Conservation (phyloP, 495 filamentous ascomycete genomes). For the Penicillium tannophilum region DNA sequence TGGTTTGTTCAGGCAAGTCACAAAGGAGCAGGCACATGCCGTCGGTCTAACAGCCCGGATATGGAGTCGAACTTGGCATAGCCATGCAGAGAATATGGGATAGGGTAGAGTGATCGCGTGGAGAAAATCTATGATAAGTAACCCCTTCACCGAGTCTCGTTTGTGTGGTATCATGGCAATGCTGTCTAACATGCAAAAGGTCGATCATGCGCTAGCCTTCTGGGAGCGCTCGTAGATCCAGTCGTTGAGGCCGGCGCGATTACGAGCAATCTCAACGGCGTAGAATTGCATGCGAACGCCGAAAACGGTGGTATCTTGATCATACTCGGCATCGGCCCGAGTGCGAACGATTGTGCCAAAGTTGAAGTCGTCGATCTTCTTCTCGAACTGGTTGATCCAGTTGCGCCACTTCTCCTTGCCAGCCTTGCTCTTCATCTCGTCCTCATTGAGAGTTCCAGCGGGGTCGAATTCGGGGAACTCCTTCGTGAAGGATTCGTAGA, state of each 20-base stretch:
- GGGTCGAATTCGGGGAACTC: constrained; percentile 95
- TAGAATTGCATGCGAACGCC: constrained; percentile 94
- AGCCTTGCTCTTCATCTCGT: constrained; percentile 94
- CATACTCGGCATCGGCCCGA: constrained; percentile 80
- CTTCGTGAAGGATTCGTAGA: constrained; percentile 79
- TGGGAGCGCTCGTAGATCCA: constrained; percentile 88
- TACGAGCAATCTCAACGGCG: constrained; percentile 91
- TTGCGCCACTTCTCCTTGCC: constrained; percentile 96
- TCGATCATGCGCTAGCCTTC: constrained; percentile 36
- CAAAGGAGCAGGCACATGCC: constrained; percentile 20
- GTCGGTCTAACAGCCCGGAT: constrained; percentile 24
- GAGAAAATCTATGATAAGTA: not conserved
- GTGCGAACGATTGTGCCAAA: constrained; percentile 90
- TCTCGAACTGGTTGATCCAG: constrained; percentile 92
- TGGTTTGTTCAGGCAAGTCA: not conserved
- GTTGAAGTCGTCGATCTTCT: constrained; percentile 92
- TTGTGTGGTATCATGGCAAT: not conserved
- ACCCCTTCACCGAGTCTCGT: not conserved
- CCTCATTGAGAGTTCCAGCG: constrained; percentile 76
- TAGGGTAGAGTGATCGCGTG: not conserved
- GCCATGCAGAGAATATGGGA: not conserved
- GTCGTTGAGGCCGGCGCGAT: constrained; percentile 86
- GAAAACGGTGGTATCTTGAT: constrained; percentile 89
- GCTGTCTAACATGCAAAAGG: not conserved
- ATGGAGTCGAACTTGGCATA: constrained; percentile 13